Base-by-base conservation (phyloP, 1,284 basidiomycete genomes). In the Fomitopsis betulina region DNA sequence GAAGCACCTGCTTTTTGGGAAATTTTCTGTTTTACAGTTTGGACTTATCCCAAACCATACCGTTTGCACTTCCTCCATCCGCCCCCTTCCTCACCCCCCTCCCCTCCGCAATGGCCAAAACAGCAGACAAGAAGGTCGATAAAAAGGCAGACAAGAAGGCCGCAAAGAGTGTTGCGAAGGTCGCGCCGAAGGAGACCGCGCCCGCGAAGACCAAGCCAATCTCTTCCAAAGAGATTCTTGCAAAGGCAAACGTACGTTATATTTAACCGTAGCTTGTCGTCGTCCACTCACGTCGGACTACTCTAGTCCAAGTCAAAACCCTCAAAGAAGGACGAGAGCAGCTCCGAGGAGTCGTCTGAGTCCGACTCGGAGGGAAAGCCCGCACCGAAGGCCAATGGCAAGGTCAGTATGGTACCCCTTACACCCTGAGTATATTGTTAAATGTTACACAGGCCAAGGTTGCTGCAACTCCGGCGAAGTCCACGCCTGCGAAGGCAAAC, bases 131-230 rank as follows among this genome's bases (percentile, higher is more conserved):
- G 69, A 76, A 76, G 61, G 68, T 72, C 54, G 76, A 66, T 55
- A 75, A 74, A 67, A 78, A 74, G 66, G 62, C 68, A 58, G 73
- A 72, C 60, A 77, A 77, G 66, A 73, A 73, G 67, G 70, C 67
- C 40, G 70, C 72, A 47, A 77, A 76, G 58, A 60, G 54, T 25
- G 9, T 56, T 60, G 59, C 61, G 51, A 72, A 71, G 61, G 56
- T 65, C 8, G 58, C 63, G 38, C 58, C 57, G 33, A 65, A 67
- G 61, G 62, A 65, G 63, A 61, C 55, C 12, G 53, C 60, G 17
- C 58, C 63, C 13, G 62, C 62, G 9, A 72, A 70, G 60, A 58
- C 65, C 6, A 67, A 68, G 43, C 73, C 60, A 15, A 63, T 69
- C 33, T 68, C 70, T 5, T 72, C 72, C n/a, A 70, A 65, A 47